Evolutionary conservation across 306 rosid genomes (phyloP).

Genomic region (Acacia melanoxylon): DNA sequence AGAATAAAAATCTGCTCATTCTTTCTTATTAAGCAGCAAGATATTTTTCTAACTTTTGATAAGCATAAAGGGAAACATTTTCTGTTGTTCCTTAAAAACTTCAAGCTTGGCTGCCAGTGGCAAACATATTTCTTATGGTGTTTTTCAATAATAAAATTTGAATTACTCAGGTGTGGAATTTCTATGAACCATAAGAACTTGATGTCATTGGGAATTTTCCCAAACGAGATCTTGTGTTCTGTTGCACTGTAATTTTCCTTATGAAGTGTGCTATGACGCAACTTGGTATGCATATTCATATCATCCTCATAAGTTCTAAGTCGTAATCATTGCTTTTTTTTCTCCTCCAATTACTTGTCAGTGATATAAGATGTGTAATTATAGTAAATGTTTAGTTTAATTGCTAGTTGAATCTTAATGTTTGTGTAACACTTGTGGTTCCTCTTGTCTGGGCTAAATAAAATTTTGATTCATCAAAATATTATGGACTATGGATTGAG

Average conservation of each 20-base stretch:
- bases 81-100: background rate
- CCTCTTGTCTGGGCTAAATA: slow-evolving; percentile 1
- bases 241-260: background rate
- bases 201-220: background rate
- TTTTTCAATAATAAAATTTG: background rate
- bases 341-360: background rate
- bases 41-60: background rate
- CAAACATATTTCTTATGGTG: background rate
- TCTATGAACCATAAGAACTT: background rate
- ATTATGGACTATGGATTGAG: background rate
- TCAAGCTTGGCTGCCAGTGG: background rate
- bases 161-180: background rate
- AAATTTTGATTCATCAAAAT: slow-evolving; percentile 16
- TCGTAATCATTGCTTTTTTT: background rate
- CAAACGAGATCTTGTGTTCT: background rate
- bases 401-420: background rate
- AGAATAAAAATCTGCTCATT: background rate
- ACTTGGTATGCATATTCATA: background rate
- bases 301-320: background rate
- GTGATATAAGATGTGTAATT: background rate
- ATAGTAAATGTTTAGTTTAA: background rate
- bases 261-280: background rate
- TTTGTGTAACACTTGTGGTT: background rate
- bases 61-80: background rate
- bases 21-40: background rate